Evolutionary conservation across 192 early-diverging fungal species (phyloP), one percentile per base, ranked within the genome.

Genomic region (Nowakowskiella sp.): DNA sequence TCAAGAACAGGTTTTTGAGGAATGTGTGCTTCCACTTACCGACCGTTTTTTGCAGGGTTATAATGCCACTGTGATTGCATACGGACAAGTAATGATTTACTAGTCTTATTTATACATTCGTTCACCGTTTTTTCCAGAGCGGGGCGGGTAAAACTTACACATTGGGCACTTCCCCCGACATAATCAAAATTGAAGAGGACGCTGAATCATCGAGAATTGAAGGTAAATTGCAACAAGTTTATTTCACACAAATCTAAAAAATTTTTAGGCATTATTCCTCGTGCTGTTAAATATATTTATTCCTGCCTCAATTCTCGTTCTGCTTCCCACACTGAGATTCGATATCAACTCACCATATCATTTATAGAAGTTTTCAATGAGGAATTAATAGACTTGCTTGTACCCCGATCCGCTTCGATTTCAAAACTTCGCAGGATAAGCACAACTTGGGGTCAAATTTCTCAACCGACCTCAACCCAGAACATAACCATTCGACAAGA

Each of bases 281-380:
- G 77, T 13, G 70, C 73, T 36, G 67, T 79, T 42, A 39, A 53
- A 22, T 26, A 64, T 23, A 55, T 79, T 1, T 79, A 71, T 48
- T 24, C 13, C 19, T 39, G 13, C 36, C 13, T 39, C 13, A 39
- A 39, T 13, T 39, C 19, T 39, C 13, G 36, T 13, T 39, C 36
- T 13, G 13, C 13, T 22, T 13, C 13, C 46, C 5, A 51, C 57
- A 10, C 39, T 22, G 27, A 31, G 46, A 33, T 57, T 57, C 42
- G 36, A 64, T 71, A 64, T 51, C 45, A 57, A 25, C 52, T 76
- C 3, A 23, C 31, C 34, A 89, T 95, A 6, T 92, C 91, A 6
- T 97, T 95, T 70, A 62, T 99, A 16, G 96, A 99, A 59, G 77
- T 99, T 13, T 97, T 97, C 66, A 99, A 99, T 66, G 96, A 99